Percentiles rank a stretch among this genome's conserved stretches.
Conservation (phyloP, 1,139 yeast species). For the Scheffersomyces lignicola region DNA sequence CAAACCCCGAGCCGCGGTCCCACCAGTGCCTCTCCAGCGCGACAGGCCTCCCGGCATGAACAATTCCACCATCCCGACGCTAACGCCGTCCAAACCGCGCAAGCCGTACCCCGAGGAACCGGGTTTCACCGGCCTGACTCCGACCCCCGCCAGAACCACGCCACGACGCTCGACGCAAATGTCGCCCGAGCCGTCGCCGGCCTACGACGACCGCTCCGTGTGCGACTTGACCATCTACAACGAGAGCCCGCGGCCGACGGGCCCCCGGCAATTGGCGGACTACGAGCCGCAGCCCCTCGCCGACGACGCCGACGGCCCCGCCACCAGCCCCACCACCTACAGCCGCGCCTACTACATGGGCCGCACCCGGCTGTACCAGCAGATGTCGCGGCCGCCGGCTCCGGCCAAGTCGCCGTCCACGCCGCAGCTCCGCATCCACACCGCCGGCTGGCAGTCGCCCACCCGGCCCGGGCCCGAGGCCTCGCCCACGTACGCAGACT, state of each 20-base stretch:
- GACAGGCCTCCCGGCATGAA: slow-evolving; percentile 1
- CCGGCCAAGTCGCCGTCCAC: not conserved
- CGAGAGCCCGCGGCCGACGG: slow-evolving; percentile 43
- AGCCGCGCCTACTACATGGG: slow-evolving; percentile 2
- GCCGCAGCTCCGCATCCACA: slow-evolving; percentile 5
- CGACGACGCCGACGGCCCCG: too few species aligned
- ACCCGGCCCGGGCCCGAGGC: too few species aligned
- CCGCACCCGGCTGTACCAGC: slow-evolving; percentile 12
- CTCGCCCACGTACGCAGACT: too few species aligned
- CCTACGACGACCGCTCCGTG: slow-evolving; percentile 3
- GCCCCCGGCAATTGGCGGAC: slow-evolving; percentile 43
- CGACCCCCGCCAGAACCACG: too few species aligned
- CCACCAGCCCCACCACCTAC: slow-evolving; percentile 2
- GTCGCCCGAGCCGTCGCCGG: too few species aligned
- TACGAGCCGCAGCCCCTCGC: slow-evolving; percentile 21
- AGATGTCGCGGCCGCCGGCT: slow-evolving; percentile 11
- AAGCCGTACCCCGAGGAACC: slow-evolving; percentile 2
- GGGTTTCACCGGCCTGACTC: too few species aligned
- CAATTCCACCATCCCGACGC: not conserved
- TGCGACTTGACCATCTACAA: not conserved
- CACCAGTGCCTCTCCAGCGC: slow-evolving; percentile 6
- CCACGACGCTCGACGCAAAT: too few species aligned
- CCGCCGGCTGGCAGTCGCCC: too few species aligned
- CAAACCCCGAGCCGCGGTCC: slow-evolving; percentile 1
- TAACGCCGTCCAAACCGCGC: slow-evolving; percentile 1